Base-by-base conservation (phyloP, 1,139 yeast genomes). In the Insectozyma bohioensis region DNA sequence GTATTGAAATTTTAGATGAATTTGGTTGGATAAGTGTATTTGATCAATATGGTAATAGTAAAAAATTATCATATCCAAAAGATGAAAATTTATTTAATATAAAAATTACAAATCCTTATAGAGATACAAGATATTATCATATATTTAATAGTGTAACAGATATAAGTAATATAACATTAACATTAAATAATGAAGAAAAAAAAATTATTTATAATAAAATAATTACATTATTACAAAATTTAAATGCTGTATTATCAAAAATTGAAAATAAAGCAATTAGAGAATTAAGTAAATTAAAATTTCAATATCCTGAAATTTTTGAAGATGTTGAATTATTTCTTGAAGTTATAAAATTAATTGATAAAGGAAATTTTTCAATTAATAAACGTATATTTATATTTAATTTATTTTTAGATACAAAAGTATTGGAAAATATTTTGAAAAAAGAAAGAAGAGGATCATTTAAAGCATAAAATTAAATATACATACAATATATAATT, bases 1-100 rank as follows among this genome's bases (percentile, higher is more conserved):
- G 97, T 0, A 70, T 80, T 20, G 97, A 88, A 48, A 77, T 88
- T n/a, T 61, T 90, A 34, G 95, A 86, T 50, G 95, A 87, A 47
- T 62, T 72, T 34, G 79, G 80, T 2, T 90, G 97, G 97, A 64
- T 65, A 17, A 74, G 84, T 12, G 78, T 78, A 15, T 54, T 75
- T 24, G 75, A 79, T 39, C 61, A 67, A 4, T 70, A 71, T 47
- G 71, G 75, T 11, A 56, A 61, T 5, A 80, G 88, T 1, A 50
- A 69, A 15, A 79, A 85, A 7, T 57, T 80, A 26, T 66, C 80
- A n/a, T 58, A 78, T 27, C 88, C 90, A 1, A 48, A 44, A 18
- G 13, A 21, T 7, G 45, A 42, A 4, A 47, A 47, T 19, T 36
- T 47, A 5, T 62, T 63, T 30, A 46, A 52, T 16, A 50, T 62